These are phyloP conservation scores for Candida albicans DNA, from an alignment of 1,139 yeast genomes.

Conservation along the genomic window DNA sequence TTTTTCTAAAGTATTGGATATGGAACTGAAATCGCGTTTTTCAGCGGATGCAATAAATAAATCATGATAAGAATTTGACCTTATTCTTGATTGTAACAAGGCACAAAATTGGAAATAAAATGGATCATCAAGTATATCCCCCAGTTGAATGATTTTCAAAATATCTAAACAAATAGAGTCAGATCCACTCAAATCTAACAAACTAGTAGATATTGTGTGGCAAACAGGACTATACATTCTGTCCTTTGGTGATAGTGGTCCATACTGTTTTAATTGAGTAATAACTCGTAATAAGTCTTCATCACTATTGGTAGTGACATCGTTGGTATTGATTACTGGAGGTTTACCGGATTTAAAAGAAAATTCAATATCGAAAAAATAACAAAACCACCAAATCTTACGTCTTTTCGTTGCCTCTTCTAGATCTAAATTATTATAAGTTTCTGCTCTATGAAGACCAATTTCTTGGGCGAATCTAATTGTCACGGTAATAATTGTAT, in stretches of 20 bases:
- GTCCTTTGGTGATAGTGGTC: not conserved
- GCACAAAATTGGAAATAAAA: conserved; percentile 16
- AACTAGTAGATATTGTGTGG: not conserved
- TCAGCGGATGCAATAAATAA: conserved; percentile 32
- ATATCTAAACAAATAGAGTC: not conserved
- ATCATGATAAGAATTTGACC: conserved; percentile 29
- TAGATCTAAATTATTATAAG: conserved; percentile 35
- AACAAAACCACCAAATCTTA: conserved; percentile 58
- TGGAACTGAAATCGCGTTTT: conserved; percentile 17
- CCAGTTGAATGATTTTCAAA: conserved; percentile 1
- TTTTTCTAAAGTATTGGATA: conserved; percentile 18
- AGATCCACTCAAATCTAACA: not conserved
- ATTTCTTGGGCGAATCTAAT: conserved; percentile 61
- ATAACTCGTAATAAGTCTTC: conserved; percentile 13
- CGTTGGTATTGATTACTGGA: conserved; percentile 53
- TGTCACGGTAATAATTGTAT: conserved; percentile 49
- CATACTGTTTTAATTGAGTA: not conserved
- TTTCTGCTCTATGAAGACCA: conserved; percentile 64
- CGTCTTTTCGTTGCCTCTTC: conserved; percentile 42
- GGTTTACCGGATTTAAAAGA: conserved; percentile 62
- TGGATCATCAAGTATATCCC: conserved; percentile 1
- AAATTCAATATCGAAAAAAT: conserved; percentile 52
- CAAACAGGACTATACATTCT: not conserved
- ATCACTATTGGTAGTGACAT: conserved; percentile 37
- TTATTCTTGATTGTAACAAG: conserved; percentile 25